A percentile compares a stretch with the other conserved stretches of the same genome.
These are phyloP conservation scores for Martensiomyces pterosporus DNA, from an alignment of 192 early-diverging fungal species.

Conservation along the genomic window DNA sequence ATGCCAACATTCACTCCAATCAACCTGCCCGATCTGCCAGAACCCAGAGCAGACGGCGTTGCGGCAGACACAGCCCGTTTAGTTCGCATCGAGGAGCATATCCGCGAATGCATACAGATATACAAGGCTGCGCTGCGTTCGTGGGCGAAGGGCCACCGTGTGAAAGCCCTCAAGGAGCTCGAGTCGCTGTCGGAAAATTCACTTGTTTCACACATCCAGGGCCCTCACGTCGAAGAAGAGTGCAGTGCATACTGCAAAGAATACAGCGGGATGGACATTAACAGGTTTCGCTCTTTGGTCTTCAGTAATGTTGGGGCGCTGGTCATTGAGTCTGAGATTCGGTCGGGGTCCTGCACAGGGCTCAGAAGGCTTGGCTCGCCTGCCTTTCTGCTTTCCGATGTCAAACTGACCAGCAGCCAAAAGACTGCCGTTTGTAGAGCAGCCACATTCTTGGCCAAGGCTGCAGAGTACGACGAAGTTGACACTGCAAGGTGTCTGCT, in stretches of 20 bases:
- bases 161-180: too few relatives aligned
- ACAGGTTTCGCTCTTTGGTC: slow-evolving; percentile 23
- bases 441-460: slow-evolving; percentile 8
- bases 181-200: too few relatives aligned
- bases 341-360: background rate
- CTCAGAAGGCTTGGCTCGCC: background rate
- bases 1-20: too few relatives aligned
- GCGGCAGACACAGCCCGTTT: too few relatives aligned
- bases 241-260: slow-evolving; percentile 38
- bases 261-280: slow-evolving; percentile 29
- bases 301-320: slow-evolving; percentile 13
- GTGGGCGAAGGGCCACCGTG: too few relatives aligned
- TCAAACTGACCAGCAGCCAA: background rate
- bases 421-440: slow-evolving; percentile 5
- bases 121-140: too few relatives aligned
- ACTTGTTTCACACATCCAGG: too few relatives aligned
- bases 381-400: background rate
- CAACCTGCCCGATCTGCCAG: too few relatives aligned
- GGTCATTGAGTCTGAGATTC: slow-evolving; percentile 1
- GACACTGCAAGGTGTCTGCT: slow-evolving; percentile 14
- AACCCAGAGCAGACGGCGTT: too few relatives aligned
- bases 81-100: too few relatives aligned
- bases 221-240: slow-evolving; percentile 25
- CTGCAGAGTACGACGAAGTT: slow-evolving; percentile 10
- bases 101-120: too few relatives aligned